phyloP scores from a whole-genome alignment of 1,284 basidiomycete genomes.

The Cystodermella granulosa region DNA sequence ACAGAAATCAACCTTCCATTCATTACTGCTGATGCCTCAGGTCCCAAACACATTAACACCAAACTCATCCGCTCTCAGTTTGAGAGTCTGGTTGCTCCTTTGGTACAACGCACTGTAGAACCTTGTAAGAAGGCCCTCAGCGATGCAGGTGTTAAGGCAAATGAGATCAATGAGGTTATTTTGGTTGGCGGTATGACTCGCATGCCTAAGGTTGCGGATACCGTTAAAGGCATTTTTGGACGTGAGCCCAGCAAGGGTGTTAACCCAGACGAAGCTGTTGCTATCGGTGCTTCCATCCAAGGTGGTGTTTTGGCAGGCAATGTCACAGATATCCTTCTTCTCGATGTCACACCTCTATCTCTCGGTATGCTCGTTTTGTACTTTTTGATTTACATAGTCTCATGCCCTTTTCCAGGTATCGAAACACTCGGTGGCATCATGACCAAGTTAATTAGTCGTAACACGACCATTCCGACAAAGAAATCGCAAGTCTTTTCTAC shows the following conservation, averaged over 20 bases:
- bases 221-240: constrained; percentile 87
- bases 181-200: constrained; percentile 97
- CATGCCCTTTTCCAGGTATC: constrained; percentile 98
- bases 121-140: constrained; percentile 94
- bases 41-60: constrained; percentile 94
- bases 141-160: constrained; percentile 89
- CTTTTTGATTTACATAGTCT: constrained; percentile 41
- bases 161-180: constrained; percentile 93
- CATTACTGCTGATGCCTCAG: constrained; percentile 91
- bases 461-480: constrained; percentile 99
- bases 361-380: constrained; percentile 52
- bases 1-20: constrained; percentile 97
- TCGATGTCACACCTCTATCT: constrained; percentile 93
- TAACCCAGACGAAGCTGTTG: constrained; percentile 94
- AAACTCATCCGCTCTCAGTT: constrained; percentile 87
- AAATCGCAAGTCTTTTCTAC: constrained; percentile 99
- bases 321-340: constrained; percentile 91
- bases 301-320: constrained; percentile 95
- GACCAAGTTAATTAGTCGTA: constrained; percentile 92
- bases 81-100: constrained; percentile 77
- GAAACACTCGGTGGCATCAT: constrained; percentile 99
- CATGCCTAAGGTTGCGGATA: constrained; percentile 93
- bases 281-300: constrained; percentile 89
- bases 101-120: constrained; percentile 89
- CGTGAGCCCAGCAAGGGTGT: constrained; percentile 96